Conservation (phyloP, 768 basidiomycete species). For the Trametes maxima region DNA sequence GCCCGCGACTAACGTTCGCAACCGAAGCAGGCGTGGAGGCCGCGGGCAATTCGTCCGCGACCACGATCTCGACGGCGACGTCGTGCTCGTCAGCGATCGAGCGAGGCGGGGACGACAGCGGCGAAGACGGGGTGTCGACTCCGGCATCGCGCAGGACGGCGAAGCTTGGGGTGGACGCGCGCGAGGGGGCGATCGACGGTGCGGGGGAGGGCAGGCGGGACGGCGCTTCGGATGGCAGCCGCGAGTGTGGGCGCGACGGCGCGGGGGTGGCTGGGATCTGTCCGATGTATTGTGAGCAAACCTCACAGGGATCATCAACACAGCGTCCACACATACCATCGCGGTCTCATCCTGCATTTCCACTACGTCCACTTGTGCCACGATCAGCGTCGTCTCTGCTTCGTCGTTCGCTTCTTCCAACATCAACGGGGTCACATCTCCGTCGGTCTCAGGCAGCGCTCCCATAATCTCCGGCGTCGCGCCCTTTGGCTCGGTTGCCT, state of each 20-base stretch:
- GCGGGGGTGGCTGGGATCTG: not conserved
- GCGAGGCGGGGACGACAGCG: slow-evolving; percentile 21
- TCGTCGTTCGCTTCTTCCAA: not conserved
- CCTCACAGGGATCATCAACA: too few species aligned
- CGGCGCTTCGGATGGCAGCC: not conserved
- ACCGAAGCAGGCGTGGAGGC: not conserved
- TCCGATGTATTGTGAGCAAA: not conserved
- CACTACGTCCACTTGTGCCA: not conserved
- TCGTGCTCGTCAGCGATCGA: not conserved
- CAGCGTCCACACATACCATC: not conserved
- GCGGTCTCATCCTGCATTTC: not conserved
- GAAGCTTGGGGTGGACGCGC: slow-evolving; percentile 7
- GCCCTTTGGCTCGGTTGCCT: not conserved
- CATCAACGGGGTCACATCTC: slow-evolving; percentile 9
- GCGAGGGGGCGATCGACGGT: not conserved
- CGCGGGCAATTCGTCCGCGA: not conserved
- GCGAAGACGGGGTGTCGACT: slow-evolving; percentile 17
- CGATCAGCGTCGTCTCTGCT: not conserved
- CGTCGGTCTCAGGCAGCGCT: not conserved
- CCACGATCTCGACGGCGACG: not conserved
- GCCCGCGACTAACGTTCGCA: not conserved
- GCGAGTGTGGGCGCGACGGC: not conserved
- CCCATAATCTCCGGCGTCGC: not conserved
- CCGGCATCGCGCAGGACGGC: not conserved
- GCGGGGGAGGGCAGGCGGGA: not conserved